Conservation (phyloP, 1,284 basidiomycete species). For the Trichosporon asahii region DNA sequence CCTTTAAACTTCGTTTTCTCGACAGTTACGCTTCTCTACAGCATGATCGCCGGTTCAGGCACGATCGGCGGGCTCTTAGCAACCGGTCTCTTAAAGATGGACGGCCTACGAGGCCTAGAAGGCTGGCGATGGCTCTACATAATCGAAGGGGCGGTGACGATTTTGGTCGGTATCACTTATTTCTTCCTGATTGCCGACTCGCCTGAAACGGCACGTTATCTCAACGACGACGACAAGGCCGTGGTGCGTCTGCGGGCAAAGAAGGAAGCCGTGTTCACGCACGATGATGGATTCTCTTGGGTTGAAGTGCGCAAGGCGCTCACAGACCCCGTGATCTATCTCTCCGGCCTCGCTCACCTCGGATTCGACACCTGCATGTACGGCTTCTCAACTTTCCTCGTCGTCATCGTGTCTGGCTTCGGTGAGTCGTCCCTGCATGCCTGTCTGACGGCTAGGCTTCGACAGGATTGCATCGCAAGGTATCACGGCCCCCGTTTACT, state of each 20-base stretch:
- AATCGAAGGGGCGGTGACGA: conserved; percentile 18
- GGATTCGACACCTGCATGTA: conserved; percentile 33
- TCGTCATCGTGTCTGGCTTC: not conserved
- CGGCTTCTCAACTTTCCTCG: conserved; percentile 15
- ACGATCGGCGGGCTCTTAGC: conserved; percentile 37
- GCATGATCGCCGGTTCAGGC: conserved; percentile 32
- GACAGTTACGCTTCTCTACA: conserved; percentile 26
- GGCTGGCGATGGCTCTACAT: conserved; percentile 22
- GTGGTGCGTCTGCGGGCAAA: conserved; percentile 10
- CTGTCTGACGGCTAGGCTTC: conserved; percentile 8
- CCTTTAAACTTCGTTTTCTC: no score
- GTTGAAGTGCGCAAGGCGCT: conserved; percentile 14
- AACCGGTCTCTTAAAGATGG: conserved; percentile 18
- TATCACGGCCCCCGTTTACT: conserved; percentile 32
- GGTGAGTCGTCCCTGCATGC: not conserved
- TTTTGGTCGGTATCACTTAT: conserved; percentile 13
- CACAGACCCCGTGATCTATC: conserved; percentile 19
- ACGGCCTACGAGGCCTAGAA: conserved; percentile 15
- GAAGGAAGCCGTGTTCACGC: conserved; percentile 7
- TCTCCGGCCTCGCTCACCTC: conserved; percentile 28
- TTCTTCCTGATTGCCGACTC: conserved; percentile 15
- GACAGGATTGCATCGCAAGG: conserved; percentile 28
- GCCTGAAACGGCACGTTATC: conserved; percentile 12
- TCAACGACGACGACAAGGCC: conserved; percentile 10
- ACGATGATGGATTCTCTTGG: conserved; percentile 20